Percentiles rank a stretch among this genome's conserved stretches.
phyloP scores from a whole-genome alignment of 345 rosid species.

The Euphorbia lathyris region DNA sequence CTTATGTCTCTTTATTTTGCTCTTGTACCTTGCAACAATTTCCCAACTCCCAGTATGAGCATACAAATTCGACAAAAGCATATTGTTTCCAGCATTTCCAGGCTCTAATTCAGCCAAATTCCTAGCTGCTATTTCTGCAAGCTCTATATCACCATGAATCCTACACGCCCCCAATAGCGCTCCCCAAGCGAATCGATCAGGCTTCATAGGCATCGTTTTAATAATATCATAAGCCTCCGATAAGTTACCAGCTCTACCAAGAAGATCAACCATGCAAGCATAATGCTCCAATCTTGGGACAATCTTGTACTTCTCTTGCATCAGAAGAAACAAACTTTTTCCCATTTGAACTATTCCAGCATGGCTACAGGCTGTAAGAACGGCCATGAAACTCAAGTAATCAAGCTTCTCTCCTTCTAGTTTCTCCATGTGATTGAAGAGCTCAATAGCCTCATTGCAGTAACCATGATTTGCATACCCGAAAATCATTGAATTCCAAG shows the following conservation, averaged over 20 bases:
- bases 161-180: constrained; percentile 86
- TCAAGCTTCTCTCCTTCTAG: constrained; percentile 46
- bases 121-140: constrained; percentile 65
- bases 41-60: constrained; percentile 65
- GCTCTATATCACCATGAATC: constrained; percentile 59
- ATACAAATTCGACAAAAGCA: constrained; percentile 53
- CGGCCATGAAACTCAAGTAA: constrained; percentile 79
- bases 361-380: constrained; percentile 79
- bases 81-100: constrained; percentile 50
- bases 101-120: constrained; percentile 71
- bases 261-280: constrained; percentile 80
- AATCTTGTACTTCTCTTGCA: constrained; percentile 64
- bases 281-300: constrained; percentile 72
- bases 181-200: constrained; percentile 90
- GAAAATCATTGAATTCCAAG: constrained; percentile 91
- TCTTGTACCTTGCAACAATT: constrained; percentile 49
- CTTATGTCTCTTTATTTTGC: constrained; percentile 41
- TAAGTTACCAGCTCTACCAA: constrained; percentile 72
- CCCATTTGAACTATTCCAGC: constrained; percentile 67
- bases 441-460: constrained; percentile 60
- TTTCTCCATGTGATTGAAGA: constrained; percentile 62
- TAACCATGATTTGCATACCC: constrained; percentile 76
- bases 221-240: constrained; percentile 58
- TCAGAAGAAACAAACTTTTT: constrained; percentile 47
- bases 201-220: constrained; percentile 53